Evolutionary conservation across 169 alveolate species (phyloP).

Genomic region (Eimeria sp.): DNA sequence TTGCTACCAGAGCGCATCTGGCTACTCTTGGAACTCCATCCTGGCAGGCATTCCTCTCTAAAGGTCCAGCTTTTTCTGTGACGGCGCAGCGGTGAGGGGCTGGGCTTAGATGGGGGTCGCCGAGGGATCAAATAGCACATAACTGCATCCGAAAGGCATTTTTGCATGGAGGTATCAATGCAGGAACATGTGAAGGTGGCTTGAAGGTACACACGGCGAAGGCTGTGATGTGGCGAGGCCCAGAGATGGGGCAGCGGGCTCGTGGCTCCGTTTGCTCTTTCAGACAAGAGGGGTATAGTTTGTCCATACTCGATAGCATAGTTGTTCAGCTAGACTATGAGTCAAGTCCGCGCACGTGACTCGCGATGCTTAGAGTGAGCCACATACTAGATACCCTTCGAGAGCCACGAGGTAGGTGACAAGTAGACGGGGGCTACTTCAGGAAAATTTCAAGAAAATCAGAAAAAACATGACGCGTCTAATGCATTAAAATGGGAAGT

Average conservation of each 20-base stretch:
- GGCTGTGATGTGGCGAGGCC: neutral
- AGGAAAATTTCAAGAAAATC: neutral
- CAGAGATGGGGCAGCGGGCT: neutral
- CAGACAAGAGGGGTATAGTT: neutral
- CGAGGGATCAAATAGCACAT: neutral
- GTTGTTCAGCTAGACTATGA: neutral
- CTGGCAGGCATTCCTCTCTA: neutral
- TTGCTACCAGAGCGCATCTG: neutral
- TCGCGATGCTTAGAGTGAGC: slow-evolving; percentile 7
- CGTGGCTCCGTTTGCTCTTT: neutral
- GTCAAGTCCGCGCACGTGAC: neutral
- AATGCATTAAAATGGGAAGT: neutral
- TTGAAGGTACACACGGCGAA: neutral
- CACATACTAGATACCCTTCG: neutral
- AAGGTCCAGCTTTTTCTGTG: neutral
- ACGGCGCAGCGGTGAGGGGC: neutral
- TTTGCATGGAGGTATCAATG: neutral
- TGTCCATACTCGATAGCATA: neutral
- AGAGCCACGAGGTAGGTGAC: neutral
- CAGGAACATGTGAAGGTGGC: neutral
- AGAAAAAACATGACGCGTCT: neutral
- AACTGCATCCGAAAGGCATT: neutral
- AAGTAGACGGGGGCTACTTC: neutral
- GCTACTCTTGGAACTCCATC: neutral
- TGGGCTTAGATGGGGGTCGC: neutral